phyloP scores from a whole-genome alignment of 1,284 basidiomycete species.

The Peniophora sp. region DNA sequence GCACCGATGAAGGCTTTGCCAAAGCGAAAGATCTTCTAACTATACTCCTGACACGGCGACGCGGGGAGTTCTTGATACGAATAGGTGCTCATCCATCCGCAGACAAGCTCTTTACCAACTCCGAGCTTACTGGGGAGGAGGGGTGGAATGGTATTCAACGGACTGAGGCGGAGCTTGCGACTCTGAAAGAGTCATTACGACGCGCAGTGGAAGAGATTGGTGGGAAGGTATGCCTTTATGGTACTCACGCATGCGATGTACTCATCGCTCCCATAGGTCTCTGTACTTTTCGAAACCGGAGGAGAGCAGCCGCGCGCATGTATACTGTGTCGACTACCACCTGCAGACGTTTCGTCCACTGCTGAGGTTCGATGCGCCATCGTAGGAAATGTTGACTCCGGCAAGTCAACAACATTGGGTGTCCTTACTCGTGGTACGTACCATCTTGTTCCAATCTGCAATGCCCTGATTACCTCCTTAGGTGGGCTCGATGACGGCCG shows the following conservation, averaged over 20 bases:
- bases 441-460: constrained; percentile 21
- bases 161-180: constrained; percentile 44
- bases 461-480: constrained; percentile 17
- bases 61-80: constrained; percentile 65
- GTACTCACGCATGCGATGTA: neutral
- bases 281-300: constrained; percentile 42
- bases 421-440: constrained; percentile 66
- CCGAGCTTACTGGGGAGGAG: constrained; percentile 33
- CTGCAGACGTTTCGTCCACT: constrained; percentile 60
- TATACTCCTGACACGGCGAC: constrained; percentile 52
- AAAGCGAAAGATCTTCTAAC: constrained; percentile 55
- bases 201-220: constrained; percentile 61
- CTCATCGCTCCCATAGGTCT: constrained; percentile 31
- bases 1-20: constrained; percentile 34
- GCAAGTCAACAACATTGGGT: constrained; percentile 91
- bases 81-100: constrained; percentile 58
- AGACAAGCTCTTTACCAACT: constrained; percentile 43
- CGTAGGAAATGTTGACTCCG: constrained; percentile 91
- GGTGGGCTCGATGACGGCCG: constrained; percentile 92
- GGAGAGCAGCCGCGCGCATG: constrained; percentile 44
- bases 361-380: constrained; percentile 93
- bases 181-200: constrained; percentile 33
- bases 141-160: constrained; percentile 48
- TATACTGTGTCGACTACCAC: constrained; percentile 62
- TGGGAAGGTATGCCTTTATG: constrained; percentile 45